These are phyloP conservation scores for Moniliophthora roreri DNA, from an alignment of 1,284 basidiomycete species.

Conservation along the genomic window DNA sequence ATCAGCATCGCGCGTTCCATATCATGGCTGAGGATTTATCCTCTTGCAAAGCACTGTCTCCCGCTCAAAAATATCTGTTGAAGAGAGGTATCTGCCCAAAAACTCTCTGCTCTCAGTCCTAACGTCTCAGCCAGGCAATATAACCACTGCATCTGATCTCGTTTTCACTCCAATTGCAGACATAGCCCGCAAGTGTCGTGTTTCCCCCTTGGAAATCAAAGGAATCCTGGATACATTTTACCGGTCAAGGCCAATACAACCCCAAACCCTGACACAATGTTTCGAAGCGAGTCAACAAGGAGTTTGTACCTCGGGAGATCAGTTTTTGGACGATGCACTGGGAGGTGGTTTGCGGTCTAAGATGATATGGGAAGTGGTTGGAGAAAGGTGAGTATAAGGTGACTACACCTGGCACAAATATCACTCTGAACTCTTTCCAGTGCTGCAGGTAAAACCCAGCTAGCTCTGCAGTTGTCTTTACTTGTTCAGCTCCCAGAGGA, in stretches of 20 bases:
- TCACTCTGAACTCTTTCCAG: conserved; percentile 38
- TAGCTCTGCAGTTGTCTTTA: conserved; percentile 78
- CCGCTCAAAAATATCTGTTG: conserved; percentile 18
- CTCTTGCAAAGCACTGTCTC: not conserved
- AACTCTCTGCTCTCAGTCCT: not conserved
- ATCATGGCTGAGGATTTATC: conserved; percentile 1
- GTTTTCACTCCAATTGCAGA: conserved; percentile 48
- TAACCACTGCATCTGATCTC: conserved; percentile 47
- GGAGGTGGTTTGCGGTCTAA: conserved; percentile 77
- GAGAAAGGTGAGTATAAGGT: conserved; percentile 75
- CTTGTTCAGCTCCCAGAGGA: conserved; percentile 65
- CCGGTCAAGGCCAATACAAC: conserved; percentile 32
- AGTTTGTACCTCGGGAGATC: conserved; percentile 70
- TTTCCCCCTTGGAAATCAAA: conserved; percentile 47
- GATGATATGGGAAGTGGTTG: conserved; percentile 81
- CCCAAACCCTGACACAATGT: conserved; percentile 37
- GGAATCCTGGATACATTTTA: conserved; percentile 49
- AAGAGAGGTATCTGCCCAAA: conserved; percentile 26
- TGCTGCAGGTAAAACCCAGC: conserved; percentile 85
- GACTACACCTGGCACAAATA: conserved; percentile 8
- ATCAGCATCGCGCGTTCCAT: not conserved
- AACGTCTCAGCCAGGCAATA: conserved; percentile 34
- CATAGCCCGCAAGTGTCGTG: conserved; percentile 52
- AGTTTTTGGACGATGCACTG: conserved; percentile 59
- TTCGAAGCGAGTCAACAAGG: conserved; percentile 12